Conservation (phyloP, 257 asterid genomes). For the Misopates orontium region DNA sequence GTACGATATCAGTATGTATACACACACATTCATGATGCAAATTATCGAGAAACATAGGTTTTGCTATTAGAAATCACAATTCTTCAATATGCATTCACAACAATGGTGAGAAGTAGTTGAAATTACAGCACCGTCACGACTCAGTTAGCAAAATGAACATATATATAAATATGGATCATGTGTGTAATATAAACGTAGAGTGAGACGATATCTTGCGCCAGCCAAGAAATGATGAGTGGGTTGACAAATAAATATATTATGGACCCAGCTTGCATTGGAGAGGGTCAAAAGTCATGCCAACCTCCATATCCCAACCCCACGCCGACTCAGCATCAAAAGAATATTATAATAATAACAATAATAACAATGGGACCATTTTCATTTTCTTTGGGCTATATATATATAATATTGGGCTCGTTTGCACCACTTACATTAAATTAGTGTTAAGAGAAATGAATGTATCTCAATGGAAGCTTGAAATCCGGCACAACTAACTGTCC, state of each 20-base stretch:
- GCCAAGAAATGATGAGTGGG: slow-evolving; percentile 12
- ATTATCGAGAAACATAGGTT: neutral
- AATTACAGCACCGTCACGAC: slow-evolving; percentile 11
- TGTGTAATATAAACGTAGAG: neutral
- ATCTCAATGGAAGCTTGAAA: slow-evolving; percentile 14
- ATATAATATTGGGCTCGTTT: slow-evolving; percentile 2
- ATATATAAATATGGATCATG: too few species aligned
- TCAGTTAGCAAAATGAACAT: neutral
- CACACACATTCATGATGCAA: too few species aligned
- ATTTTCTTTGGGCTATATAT: neutral
- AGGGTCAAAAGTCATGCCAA: too few species aligned
- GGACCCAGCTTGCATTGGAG: too few species aligned
- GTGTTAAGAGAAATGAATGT: neutral
- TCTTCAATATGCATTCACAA: neutral
- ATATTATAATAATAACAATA: neutral
- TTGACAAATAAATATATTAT: slow-evolving; percentile 1
- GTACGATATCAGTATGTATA: too few species aligned
- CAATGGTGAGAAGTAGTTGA: neutral
- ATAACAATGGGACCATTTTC: too few species aligned
- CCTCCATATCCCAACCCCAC: neutral
- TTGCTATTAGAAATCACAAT: too few species aligned
- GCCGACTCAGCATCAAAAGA: neutral
- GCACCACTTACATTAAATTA: neutral
- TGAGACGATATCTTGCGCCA: neutral
- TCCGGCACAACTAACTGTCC: slow-evolving; percentile 30